These are phyloP conservation scores for Phanerochaete carnosa DNA, from an alignment of 768 basidiomycete genomes.

Conservation along the genomic window DNA sequence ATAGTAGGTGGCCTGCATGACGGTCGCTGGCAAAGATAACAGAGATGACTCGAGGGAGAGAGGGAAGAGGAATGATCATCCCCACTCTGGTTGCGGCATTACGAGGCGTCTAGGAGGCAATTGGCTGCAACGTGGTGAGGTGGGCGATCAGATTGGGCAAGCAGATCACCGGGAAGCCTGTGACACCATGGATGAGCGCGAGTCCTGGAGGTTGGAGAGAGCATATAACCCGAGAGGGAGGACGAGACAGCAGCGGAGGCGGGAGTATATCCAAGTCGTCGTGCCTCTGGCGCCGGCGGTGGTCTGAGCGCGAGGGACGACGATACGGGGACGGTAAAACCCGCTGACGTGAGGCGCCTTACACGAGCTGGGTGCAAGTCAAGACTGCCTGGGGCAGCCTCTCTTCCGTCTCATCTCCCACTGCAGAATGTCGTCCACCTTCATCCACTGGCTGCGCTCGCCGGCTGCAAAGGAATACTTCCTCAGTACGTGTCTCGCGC, in stretches of 20 bases:
- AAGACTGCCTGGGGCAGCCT: neutral
- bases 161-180: neutral
- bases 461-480: constrained; percentile 93
- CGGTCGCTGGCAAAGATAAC: neutral
- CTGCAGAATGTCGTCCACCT: constrained; percentile 73
- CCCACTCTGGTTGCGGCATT: constrained; percentile 2
- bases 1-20: constrained; percentile 21
- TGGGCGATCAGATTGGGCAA: neutral
- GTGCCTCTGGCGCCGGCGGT: neutral
- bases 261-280: neutral
- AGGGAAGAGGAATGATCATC: constrained; percentile 9
- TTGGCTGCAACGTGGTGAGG: constrained; percentile 26
- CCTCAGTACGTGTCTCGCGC: constrained; percentile 66
- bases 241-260: neutral
- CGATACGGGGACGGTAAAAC: neutral
- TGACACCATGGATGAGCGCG: neutral
- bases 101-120: constrained; percentile 19
- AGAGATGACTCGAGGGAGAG: neutral
- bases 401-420: constrained; percentile 1
- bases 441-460: constrained; percentile 86
- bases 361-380: constrained; percentile 1
- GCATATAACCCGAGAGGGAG: neutral
- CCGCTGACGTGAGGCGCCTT: neutral
- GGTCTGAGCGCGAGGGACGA: neutral
- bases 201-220: neutral